These are phyloP conservation scores for Phytopythium kandeliae DNA, from an alignment of 352 stramenopile genomes.

Conservation along the genomic window DNA sequence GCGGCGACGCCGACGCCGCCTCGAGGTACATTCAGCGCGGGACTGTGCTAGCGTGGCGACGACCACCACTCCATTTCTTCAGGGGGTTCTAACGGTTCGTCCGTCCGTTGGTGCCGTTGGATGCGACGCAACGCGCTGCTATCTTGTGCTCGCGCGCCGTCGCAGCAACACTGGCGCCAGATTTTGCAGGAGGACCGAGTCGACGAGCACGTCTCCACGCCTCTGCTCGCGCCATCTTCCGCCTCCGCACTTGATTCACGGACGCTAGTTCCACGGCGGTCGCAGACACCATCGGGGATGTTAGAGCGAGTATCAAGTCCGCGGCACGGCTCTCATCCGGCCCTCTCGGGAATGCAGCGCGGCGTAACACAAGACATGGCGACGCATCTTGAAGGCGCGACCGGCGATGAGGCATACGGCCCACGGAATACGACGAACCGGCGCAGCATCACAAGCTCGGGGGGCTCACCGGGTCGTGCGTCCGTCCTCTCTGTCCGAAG, in stretches of 20 bases:
- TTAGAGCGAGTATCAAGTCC: neutral
- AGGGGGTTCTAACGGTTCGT: neutral
- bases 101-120: neutral
- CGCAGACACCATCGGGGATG: neutral
- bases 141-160: neutral
- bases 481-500: neutral
- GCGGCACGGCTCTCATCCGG: neutral
- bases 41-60: too few relatives aligned
- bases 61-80: too few relatives aligned
- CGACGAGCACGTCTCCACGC: neutral
- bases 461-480: too few relatives aligned
- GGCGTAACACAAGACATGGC: too few relatives aligned
- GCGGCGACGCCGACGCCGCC: slow-evolving; percentile 41
- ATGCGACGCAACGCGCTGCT: neutral
- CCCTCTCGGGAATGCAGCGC: neutral
- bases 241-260: neutral
- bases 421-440: neutral
- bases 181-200: slow-evolving; percentile 18
- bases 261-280: neutral
- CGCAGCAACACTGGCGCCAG: slow-evolving; percentile 36
- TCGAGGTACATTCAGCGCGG: slow-evolving; percentile 28
- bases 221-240: slow-evolving; percentile 1
- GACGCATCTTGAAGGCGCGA: neutral
- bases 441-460: too few relatives aligned
- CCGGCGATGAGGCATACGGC: neutral